Evolutionary conservation across 116 monocot genomes (phyloP).

Genomic region (Thalassia testudinum): DNA sequence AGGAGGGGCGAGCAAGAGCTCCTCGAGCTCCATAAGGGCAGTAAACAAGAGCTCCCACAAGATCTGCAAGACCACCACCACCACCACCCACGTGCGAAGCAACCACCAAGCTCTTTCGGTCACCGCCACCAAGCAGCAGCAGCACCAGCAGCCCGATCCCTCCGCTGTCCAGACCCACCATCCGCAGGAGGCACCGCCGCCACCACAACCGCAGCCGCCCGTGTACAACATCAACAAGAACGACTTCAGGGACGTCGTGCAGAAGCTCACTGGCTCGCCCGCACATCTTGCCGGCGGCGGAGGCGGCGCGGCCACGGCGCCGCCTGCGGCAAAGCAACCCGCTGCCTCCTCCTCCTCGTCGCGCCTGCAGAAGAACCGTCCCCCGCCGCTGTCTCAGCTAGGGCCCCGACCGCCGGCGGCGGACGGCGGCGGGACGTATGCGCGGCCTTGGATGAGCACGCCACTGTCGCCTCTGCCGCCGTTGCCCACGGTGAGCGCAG

Average conservation of each 20-base stretch:
- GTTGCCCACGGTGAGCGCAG: constrained; percentile 52
- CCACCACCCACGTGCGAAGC: too few species aligned
- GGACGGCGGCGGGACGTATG: too few species aligned
- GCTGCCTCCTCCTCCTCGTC: background rate
- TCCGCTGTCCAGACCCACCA: too few species aligned
- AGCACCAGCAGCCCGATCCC: background rate
- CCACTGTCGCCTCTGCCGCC: constrained; percentile 67
- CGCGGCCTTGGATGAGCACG: background rate
- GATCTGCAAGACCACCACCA: background rate
- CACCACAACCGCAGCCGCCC: constrained; percentile 50
- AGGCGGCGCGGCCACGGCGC: constrained; percentile 13
- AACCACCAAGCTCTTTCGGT: too few species aligned
- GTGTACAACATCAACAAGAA: constrained; percentile 93
- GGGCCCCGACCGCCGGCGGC: background rate
- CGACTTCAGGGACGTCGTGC: too few species aligned
- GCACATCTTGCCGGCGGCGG: constrained; percentile 1
- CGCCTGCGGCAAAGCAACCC: background rate
- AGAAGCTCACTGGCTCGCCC: too few species aligned
- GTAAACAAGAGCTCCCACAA: background rate
- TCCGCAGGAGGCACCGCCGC: background rate
- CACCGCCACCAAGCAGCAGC: background rate
- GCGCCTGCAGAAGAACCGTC: constrained; percentile 5
- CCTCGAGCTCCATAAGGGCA: constrained; percentile 1
- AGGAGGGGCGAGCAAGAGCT: too few species aligned
- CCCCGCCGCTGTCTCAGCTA: constrained; percentile 2